Percentiles rank a stretch among this genome's conserved stretches.
Conservation (phyloP, 2,329 filamentous ascomycete genomes). For the Ophiostoma sp. region DNA sequence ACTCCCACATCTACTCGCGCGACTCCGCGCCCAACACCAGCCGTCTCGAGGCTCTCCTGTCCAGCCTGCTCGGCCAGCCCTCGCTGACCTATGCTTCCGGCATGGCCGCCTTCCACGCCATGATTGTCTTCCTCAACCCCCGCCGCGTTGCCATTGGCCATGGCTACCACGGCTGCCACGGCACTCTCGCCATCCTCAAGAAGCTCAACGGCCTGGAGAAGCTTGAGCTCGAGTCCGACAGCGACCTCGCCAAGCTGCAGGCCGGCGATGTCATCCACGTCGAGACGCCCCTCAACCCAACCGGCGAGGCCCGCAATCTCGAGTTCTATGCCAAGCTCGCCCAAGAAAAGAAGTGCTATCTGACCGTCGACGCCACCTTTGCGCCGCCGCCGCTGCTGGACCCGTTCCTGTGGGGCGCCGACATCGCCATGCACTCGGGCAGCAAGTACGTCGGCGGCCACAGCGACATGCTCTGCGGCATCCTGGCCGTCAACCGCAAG, state of each 20-base stretch:
- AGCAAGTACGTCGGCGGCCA: constrained; percentile 97
- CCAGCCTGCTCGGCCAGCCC: constrained; percentile 64
- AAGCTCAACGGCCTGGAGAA: constrained; percentile 71
- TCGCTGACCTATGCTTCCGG: constrained; percentile 77
- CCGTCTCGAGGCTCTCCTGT: constrained; percentile 78
- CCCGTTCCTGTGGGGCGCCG: constrained; percentile 74
- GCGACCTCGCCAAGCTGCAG: constrained; percentile 54
- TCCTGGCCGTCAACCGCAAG: constrained; percentile 59
- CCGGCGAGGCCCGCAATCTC: constrained; percentile 73
- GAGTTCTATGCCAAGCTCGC: constrained; percentile 66
- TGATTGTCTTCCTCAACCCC: constrained; percentile 79
- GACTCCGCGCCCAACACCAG: constrained; percentile 71
- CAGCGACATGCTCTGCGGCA: constrained; percentile 85
- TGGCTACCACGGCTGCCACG: constrained; percentile 93
- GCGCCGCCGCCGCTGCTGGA: constrained; percentile 85
- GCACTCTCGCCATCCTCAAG: constrained; percentile 66
- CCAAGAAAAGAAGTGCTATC: constrained; percentile 62
- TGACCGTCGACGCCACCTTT: constrained; percentile 89
- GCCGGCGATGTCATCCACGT: constrained; percentile 82
- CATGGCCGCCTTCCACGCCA: constrained; percentile 79
- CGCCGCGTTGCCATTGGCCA: constrained; percentile 72
- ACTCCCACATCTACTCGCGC: constrained; percentile 79
- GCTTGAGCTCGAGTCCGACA: constrained; percentile 56
- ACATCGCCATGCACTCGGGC: constrained; percentile 83
- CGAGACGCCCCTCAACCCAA: constrained; percentile 91